Evolutionary conservation across 306 rosid genomes (phyloP).

Genomic region (Gleditsia sinensis): DNA sequence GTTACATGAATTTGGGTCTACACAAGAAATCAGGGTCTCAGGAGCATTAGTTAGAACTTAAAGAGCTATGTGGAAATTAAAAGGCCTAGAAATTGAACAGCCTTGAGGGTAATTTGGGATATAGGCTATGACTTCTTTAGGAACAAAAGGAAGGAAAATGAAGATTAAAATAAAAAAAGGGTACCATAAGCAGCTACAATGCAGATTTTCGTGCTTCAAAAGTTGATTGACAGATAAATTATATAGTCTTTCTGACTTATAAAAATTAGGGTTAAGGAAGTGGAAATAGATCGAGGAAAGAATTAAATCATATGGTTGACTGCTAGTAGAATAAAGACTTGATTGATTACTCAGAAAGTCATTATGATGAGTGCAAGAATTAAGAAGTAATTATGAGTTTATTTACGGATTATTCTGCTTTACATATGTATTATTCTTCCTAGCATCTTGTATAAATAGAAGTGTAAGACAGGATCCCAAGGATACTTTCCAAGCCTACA

Average conservation of each 20-base stretch:
- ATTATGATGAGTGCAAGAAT: neutral
- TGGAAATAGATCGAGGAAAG: neutral
- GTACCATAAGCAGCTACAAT: neutral
- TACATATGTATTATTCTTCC: neutral
- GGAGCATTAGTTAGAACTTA: neutral
- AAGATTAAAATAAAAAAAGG: too few species aligned
- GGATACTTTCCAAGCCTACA: neutral
- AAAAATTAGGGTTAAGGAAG: too few species aligned
- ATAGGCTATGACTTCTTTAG: neutral
- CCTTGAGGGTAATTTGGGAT: neutral
- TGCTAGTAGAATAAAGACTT: neutral
- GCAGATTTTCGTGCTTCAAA: neutral
- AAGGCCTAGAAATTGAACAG: neutral
- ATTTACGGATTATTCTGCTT: too few species aligned
- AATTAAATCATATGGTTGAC: neutral
- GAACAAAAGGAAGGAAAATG: neutral
- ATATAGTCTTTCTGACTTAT: neutral
- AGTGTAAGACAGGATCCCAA: neutral
- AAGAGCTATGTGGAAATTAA: too few species aligned
- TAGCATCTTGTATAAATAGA: neutral
- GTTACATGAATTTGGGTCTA: conserved; percentile 7
- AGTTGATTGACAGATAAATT: too few species aligned
- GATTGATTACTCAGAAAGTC: neutral
- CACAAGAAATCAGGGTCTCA: neutral
- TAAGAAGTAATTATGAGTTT: neutral